Conservation (phyloP, 108 stramenopile genomes). For the Pseudonitzschia multistriata region DNA sequence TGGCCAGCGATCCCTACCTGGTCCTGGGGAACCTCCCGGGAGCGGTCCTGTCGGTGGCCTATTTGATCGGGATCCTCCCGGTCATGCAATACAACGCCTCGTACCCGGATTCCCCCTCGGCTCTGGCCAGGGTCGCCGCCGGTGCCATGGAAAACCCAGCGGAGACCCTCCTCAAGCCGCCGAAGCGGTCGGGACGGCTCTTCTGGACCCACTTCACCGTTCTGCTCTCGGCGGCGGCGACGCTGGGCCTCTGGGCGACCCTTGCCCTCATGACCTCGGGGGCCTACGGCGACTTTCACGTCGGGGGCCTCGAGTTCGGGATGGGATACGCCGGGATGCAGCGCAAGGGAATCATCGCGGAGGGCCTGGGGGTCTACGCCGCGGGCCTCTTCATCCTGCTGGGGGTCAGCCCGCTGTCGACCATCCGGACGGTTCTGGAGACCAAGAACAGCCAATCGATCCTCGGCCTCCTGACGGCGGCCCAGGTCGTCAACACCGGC, state of each 20-base stretch:
- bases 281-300: slow-evolving; percentile 16
- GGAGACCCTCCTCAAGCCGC: not conserved
- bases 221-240: slow-evolving; percentile 25
- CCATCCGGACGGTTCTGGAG: slow-evolving; percentile 39
- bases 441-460: slow-evolving; percentile 45
- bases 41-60: slow-evolving; percentile 40
- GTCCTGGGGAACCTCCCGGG: slow-evolving; percentile 50
- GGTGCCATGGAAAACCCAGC: not conserved
- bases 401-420: slow-evolving; percentile 43
- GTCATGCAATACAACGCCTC: slow-evolving; percentile 17
- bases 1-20: slow-evolving; percentile 43
- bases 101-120: not conserved
- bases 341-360: slow-evolving; percentile 1
- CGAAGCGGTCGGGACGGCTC: not conserved
- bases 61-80: slow-evolving; percentile 35
- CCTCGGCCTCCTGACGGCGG: slow-evolving; percentile 39
- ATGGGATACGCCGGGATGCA: not conserved
- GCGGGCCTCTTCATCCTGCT: slow-evolving; percentile 43
- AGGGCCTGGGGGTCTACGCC: slow-evolving; percentile 43
- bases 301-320: not conserved
- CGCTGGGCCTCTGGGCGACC: slow-evolving; percentile 51
- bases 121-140: not conserved
- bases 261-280: slow-evolving; percentile 35
- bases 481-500: slow-evolving; percentile 50
- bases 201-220: slow-evolving; percentile 31